Evolutionary conservation across 2,329 filamentous ascomycete species (phyloP).

Genomic region (Albophoma yamanashiensis): DNA sequence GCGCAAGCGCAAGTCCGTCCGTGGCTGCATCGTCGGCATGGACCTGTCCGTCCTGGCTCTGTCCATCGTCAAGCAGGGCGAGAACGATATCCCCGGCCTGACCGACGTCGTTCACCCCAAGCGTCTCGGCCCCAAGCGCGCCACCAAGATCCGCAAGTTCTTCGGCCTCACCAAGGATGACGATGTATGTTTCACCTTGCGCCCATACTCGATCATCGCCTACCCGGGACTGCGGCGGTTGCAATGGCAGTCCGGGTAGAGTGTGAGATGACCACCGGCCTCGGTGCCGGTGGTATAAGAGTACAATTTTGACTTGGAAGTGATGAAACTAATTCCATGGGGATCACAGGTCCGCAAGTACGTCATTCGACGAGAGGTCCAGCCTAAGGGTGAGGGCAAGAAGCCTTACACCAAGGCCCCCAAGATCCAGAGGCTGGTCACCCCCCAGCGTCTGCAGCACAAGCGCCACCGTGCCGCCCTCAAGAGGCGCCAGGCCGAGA

Average conservation of each 20-base stretch:
- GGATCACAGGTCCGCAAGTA: slow-evolving; percentile 84
- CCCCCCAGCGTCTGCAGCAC: slow-evolving; percentile 99
- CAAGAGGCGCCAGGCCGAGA: slow-evolving; percentile 96
- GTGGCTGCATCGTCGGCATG: slow-evolving; percentile 95
- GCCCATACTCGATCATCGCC: slow-evolving; percentile 55
- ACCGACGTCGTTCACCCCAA: slow-evolving; percentile 98
- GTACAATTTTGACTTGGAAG: slow-evolving; percentile 4
- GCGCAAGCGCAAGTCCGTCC: slow-evolving; percentile 98
- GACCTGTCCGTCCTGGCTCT: slow-evolving; percentile 94
- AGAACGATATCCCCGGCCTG: slow-evolving; percentile 84
- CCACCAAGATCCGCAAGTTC: slow-evolving; percentile 99
- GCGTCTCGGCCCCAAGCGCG: slow-evolving; percentile 98
- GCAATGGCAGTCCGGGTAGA: slow-evolving; percentile 40
- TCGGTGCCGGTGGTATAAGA: slow-evolving; percentile 9
- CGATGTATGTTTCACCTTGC: slow-evolving; percentile 74
- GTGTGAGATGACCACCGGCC: slow-evolving; percentile 40
- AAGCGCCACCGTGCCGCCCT: slow-evolving; percentile 97
- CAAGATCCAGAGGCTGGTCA: slow-evolving; percentile 99
- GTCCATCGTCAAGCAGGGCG: slow-evolving; percentile 95
- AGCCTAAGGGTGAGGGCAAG: slow-evolving; percentile 96
- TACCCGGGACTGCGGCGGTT: slow-evolving; percentile 45
- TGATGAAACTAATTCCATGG: slow-evolving; percentile 25
- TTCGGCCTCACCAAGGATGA: slow-evolving; percentile 99
- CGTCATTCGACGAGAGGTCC: slow-evolving; percentile 97
- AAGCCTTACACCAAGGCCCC: slow-evolving; percentile 99